Conservation (phyloP, 2,329 filamentous ascomycete genomes). For the Plenodomus tracheiphilus region DNA sequence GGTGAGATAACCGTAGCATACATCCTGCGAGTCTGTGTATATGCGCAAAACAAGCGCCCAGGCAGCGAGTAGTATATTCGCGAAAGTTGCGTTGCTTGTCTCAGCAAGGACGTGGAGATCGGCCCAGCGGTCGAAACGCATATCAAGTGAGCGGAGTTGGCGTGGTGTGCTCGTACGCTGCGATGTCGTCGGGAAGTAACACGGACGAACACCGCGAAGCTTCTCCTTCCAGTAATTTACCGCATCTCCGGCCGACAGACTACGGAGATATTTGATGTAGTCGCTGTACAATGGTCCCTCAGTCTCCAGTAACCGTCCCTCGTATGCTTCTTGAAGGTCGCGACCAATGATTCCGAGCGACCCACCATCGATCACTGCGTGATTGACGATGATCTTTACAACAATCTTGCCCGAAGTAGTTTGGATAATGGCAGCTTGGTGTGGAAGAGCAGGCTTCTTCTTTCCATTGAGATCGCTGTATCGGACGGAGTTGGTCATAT, state of each 20-base stretch:
- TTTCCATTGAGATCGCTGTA: conserved; percentile 32
- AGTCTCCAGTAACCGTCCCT: conserved; percentile 23
- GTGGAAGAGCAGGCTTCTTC: conserved; percentile 36
- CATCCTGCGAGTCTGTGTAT: conserved; percentile 35
- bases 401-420: conserved; percentile 32
- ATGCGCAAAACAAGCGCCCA: conserved; percentile 38
- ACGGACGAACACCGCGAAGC: conserved; percentile 34
- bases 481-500: conserved; percentile 28
- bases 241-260: conserved; percentile 21
- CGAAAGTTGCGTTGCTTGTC: conserved; percentile 31
- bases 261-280: conserved; percentile 39
- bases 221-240: conserved; percentile 38
- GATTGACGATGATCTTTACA: conserved; percentile 42
- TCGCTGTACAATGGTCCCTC: conserved; percentile 40
- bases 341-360: conserved; percentile 34
- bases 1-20: conserved; percentile 44
- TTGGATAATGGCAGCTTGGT: conserved; percentile 35
- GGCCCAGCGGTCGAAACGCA: conserved; percentile 33
- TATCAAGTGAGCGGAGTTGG: conserved; percentile 30
- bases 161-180: conserved; percentile 27
- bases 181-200: conserved; percentile 35
- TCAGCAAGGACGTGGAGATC: conserved; percentile 36
- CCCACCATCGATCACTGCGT: conserved; percentile 40
- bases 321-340: conserved; percentile 38
- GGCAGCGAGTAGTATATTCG: conserved; percentile 37